Evolutionary conservation across 2,329 filamentous ascomycete species (phyloP).

Genomic region (Pseudovirgaria hyperparasitica): DNA sequence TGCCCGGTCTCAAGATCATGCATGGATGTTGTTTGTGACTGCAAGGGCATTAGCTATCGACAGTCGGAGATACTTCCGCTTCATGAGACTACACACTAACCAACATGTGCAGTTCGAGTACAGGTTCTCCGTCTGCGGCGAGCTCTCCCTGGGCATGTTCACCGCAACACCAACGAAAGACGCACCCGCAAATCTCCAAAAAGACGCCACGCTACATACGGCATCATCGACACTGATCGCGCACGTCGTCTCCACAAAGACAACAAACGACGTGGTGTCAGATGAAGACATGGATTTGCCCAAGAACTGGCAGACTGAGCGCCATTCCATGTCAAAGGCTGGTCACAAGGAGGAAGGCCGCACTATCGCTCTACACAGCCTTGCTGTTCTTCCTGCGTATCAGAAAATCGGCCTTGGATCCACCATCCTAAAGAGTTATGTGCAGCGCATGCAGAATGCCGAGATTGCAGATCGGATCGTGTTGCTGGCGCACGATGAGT

Average conservation of each 20-base stretch:
- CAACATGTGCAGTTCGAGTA: constrained; percentile 51
- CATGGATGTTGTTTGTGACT: too few relatives aligned
- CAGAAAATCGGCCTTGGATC: constrained; percentile 63
- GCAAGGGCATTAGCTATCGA: too few relatives aligned
- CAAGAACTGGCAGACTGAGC: constrained; percentile 46
- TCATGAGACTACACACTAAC: constrained; percentile 2
- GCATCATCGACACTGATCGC: constrained; percentile 52
- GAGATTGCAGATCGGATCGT: constrained; percentile 60
- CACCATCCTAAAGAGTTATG: constrained; percentile 61
- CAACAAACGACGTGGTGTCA: constrained; percentile 48
- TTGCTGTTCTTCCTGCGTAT: constrained; percentile 65
- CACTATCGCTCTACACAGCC: constrained; percentile 70
- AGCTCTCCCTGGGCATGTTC: constrained; percentile 71
- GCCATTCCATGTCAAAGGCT: constrained; percentile 20
- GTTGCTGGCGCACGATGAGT: constrained; percentile 62
- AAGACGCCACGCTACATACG: constrained; percentile 40
- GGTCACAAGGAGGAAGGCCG: constrained; percentile 63
- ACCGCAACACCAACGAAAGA: constrained; percentile 50
- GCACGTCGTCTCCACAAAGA: constrained; percentile 66
- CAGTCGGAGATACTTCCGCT: too few relatives aligned
- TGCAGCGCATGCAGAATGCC: constrained; percentile 61
- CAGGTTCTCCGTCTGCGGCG: constrained; percentile 59
- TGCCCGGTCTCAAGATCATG: not conserved
- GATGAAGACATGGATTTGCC: constrained; percentile 69
- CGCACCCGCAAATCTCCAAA: constrained; percentile 17